phyloP scores from a whole-genome alignment of 441 rosid genomes.

The Brassica hybrid region DNA sequence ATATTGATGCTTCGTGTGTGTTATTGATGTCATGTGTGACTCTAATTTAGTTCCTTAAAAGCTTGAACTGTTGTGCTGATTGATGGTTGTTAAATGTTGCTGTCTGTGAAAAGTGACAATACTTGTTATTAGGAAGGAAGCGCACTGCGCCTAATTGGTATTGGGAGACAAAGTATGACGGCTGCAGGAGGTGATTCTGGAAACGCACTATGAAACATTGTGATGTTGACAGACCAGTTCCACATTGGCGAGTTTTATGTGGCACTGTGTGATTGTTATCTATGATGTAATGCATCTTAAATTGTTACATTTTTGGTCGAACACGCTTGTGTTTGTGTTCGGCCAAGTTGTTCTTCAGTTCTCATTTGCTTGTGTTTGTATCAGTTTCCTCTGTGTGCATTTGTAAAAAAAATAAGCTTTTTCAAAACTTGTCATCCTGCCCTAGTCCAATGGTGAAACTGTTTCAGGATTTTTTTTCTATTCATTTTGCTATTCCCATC shows the following conservation, averaged over 20 bases:
- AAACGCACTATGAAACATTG: neutral
- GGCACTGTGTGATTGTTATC: neutral
- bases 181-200: neutral
- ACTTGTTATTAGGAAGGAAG: no score
- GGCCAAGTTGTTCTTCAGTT: neutral
- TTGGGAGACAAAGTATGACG: neutral
- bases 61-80: no score
- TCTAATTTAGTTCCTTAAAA: no score
- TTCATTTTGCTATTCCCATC: neutral
- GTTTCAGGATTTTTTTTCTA: neutral
- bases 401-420: neutral
- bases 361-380: neutral
- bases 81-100: no score
- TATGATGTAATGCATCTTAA: neutral
- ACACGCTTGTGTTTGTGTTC: neutral
- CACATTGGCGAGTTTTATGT: neutral
- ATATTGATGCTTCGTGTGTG: neutral
- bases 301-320: neutral
- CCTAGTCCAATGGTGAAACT: neutral
- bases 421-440: neutral
- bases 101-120: no score
- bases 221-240: neutral
- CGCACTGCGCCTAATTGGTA: no score
- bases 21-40: no score
- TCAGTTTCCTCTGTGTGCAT: neutral